These are phyloP conservation scores for Collybia sordida DNA, from an alignment of 768 basidiomycete genomes.

Conservation along the genomic window DNA sequence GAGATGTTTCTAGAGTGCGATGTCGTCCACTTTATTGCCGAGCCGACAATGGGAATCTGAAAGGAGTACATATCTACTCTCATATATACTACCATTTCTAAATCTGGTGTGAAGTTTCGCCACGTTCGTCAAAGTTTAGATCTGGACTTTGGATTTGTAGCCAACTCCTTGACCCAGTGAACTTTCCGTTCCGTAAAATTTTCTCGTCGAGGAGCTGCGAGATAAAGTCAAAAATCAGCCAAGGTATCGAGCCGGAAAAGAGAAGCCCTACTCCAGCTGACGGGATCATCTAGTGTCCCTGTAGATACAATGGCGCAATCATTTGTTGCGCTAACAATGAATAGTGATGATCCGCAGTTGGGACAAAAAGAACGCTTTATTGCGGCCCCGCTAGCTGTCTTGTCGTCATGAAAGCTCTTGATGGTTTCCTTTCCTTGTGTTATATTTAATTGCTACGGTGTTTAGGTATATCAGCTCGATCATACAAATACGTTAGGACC, in stretches of 20 bases:
- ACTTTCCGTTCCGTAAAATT: not conserved
- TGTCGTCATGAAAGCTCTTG: slow-evolving; percentile 23
- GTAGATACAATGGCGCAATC: slow-evolving; percentile 10
- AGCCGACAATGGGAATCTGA: too few species aligned
- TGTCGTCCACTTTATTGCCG: too few species aligned
- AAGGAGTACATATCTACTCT: too few species aligned
- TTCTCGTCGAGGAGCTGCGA: slow-evolving; percentile 1
- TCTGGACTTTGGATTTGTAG: not conserved
- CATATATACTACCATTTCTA: too few species aligned
- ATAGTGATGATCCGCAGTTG: slow-evolving; percentile 36
- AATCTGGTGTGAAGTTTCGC: too few species aligned
- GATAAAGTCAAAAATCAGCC: not conserved
- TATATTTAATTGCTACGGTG: slow-evolving; percentile 28
- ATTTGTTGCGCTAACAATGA: slow-evolving; percentile 10
- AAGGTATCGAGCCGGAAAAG: not conserved
- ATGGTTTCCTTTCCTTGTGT: slow-evolving; percentile 27
- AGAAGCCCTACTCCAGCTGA: slow-evolving; percentile 12
- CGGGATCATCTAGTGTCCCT: slow-evolving; percentile 11
- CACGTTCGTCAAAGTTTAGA: not conserved
- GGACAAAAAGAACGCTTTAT: slow-evolving; percentile 33
- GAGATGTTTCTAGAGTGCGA: too few species aligned
- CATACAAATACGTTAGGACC: not conserved
- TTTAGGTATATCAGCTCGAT: too few species aligned
- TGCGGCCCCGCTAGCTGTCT: slow-evolving; percentile 28
- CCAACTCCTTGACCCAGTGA: not conserved